Evolutionary conservation across 1,284 basidiomycete genomes (phyloP).

Genomic region (Rhodotorula sp.): DNA sequence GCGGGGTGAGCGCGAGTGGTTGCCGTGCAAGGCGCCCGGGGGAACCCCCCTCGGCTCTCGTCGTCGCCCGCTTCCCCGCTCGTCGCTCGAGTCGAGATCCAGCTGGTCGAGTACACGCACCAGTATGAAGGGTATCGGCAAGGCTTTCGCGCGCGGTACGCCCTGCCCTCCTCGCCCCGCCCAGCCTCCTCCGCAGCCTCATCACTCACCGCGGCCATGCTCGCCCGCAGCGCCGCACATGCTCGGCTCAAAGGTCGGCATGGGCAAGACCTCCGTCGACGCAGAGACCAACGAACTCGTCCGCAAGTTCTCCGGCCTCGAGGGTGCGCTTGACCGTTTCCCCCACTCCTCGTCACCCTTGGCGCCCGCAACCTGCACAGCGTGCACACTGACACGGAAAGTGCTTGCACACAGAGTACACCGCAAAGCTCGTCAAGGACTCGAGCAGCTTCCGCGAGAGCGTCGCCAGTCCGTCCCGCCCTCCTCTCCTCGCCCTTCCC

Average conservation of each 20-base stretch:
- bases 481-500: not conserved
- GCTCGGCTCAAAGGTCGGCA: conserved; percentile 79
- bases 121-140: conserved; percentile 30
- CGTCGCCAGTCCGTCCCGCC: conserved; percentile 64
- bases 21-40: no score
- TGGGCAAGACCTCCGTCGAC: conserved; percentile 85
- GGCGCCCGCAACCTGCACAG: not conserved
- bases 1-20: no score
- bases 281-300: conserved; percentile 52
- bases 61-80: not conserved
- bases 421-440: conserved; percentile 90
- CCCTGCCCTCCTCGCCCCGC: not conserved
- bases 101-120: no score
- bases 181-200: not conserved
- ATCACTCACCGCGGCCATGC: not conserved
- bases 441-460: conserved; percentile 82
- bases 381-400: not conserved
- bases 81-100: not conserved
- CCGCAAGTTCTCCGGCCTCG: conserved; percentile 38
- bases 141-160: conserved; percentile 27
- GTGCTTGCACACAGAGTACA: conserved; percentile 68
- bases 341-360: not conserved
- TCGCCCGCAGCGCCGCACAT: conserved; percentile 73
- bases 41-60: no score
- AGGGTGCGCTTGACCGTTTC: conserved; percentile 14